Evolutionary conservation across 1,284 basidiomycete genomes (phyloP).

Genomic region (Cryptococcus depauperatus): DNA sequence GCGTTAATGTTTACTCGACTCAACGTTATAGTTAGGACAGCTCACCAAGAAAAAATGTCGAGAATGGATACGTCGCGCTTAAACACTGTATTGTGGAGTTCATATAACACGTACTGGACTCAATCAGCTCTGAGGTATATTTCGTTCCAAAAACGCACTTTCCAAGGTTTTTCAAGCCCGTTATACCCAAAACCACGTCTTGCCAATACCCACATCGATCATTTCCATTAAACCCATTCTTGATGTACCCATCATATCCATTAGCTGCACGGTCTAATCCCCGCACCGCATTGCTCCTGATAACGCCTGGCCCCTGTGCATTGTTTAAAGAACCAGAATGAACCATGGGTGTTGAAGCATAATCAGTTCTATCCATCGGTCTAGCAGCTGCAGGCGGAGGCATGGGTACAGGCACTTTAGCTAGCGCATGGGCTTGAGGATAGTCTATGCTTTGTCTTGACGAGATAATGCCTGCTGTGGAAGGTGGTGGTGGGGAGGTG

Average conservation of each 20-base stretch:
- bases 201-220: conserved; percentile 62
- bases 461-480: conserved; percentile 19
- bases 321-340: not conserved
- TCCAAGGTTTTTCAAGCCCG: conserved; percentile 89
- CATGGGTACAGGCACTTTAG: conserved; percentile 53
- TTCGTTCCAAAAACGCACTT: conserved; percentile 56
- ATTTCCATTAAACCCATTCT: too few relatives aligned
- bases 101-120: conserved; percentile 82
- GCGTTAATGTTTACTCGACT: not conserved
- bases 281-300: conserved; percentile 23
- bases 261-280: conserved; percentile 30
- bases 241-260: too few relatives aligned
- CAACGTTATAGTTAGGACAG: not conserved
- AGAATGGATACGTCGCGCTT: conserved; percentile 81
- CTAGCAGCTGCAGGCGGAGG: conserved; percentile 66
- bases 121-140: too few relatives aligned
- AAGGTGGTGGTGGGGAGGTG: not conserved
- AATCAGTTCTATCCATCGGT: conserved; percentile 59
- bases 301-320: not conserved
- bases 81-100: conserved; percentile 95
- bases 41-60: conserved; percentile 76
- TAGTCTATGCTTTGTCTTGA: conserved; percentile 57
- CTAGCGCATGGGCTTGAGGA: conserved; percentile 55
- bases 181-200: conserved; percentile 67
- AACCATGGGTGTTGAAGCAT: not conserved